Conservation (phyloP, 768 basidiomycete genomes). For the Phallus indusiatus region DNA sequence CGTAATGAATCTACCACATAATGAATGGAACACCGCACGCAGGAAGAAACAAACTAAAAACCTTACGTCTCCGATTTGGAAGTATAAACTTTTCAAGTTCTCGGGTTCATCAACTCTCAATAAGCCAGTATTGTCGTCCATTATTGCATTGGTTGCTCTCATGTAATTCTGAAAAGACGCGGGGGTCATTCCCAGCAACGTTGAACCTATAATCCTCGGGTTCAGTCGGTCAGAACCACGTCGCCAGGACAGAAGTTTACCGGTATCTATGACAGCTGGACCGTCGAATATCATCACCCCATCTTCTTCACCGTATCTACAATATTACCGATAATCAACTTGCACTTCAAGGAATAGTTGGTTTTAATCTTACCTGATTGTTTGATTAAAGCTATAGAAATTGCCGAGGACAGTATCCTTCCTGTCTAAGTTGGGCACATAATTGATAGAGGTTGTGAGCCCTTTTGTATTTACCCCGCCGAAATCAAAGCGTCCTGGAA, state of each 20-base stretch:
- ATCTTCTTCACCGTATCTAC: slow-evolving; percentile 14
- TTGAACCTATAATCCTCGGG: background rate
- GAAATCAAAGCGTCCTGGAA: no score
- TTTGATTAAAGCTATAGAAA: no score
- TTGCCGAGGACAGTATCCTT: no score
- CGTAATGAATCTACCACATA: slow-evolving; percentile 11
- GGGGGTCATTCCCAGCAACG: background rate
- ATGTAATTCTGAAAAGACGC: slow-evolving; percentile 51
- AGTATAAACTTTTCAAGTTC: slow-evolving; percentile 41
- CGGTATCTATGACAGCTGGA: slow-evolving; percentile 43
- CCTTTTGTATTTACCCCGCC: no score
- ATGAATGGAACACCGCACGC: no score
- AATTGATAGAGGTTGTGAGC: no score
- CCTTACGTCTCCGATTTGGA: slow-evolving; percentile 37
- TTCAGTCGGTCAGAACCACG: background rate
- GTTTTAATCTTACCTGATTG: no score
- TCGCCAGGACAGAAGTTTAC: slow-evolving; percentile 22
- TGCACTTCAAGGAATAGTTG: no score
- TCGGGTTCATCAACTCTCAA: slow-evolving; percentile 39
- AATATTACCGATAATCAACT: background rate
- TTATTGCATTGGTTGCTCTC: slow-evolving; percentile 39
- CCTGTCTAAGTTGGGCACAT: no score
- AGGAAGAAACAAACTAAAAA: no score
- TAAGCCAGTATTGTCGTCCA: slow-evolving; percentile 48
- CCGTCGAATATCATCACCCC: slow-evolving; percentile 26